These are phyloP conservation scores for Helminthosporium solani DNA, from an alignment of 2,329 filamentous ascomycete genomes.

Conservation along the genomic window DNA sequence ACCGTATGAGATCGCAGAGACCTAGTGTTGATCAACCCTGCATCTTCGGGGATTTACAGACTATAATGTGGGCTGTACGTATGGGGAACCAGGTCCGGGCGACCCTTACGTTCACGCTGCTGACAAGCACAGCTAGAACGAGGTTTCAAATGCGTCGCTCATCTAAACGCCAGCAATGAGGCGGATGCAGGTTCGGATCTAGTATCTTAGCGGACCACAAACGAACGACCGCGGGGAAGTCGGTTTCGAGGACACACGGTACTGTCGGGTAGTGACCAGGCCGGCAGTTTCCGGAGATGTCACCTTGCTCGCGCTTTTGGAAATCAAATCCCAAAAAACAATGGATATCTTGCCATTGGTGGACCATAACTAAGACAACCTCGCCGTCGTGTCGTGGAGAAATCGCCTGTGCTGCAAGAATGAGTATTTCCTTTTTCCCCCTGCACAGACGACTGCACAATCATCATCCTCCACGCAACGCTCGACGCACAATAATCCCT, in stretches of 20 bases:
- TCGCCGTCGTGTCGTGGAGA: not conserved
- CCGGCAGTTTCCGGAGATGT: constrained; percentile 31
- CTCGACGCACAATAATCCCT: too few relatives aligned
- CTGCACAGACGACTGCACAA: too few relatives aligned
- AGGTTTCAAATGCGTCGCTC: constrained; percentile 34
- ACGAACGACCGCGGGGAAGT: constrained; percentile 37
- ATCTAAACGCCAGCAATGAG: too few relatives aligned
- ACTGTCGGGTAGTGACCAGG: constrained; percentile 28
- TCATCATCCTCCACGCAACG: too few relatives aligned
- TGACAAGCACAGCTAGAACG: constrained; percentile 33
- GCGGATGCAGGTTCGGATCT: constrained; percentile 33
- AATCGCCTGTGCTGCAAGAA: too few relatives aligned
- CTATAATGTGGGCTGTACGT: constrained; percentile 27
- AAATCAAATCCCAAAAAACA: constrained; percentile 8
- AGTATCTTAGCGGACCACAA: constrained; percentile 35
- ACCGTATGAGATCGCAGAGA: constrained; percentile 23
- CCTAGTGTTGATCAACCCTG: constrained; percentile 30
- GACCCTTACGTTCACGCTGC: constrained; percentile 28
- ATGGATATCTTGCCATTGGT: not conserved
- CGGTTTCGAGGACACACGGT: constrained; percentile 26
- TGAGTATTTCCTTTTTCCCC: too few relatives aligned
- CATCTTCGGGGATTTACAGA: constrained; percentile 32
- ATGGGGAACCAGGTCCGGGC: constrained; percentile 28
- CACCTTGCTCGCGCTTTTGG: constrained; percentile 21
- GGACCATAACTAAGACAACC: not conserved